These are phyloP conservation scores for Diaporthe helianthi DNA, from an alignment of 2,329 filamentous ascomycete species.

Conservation along the genomic window DNA sequence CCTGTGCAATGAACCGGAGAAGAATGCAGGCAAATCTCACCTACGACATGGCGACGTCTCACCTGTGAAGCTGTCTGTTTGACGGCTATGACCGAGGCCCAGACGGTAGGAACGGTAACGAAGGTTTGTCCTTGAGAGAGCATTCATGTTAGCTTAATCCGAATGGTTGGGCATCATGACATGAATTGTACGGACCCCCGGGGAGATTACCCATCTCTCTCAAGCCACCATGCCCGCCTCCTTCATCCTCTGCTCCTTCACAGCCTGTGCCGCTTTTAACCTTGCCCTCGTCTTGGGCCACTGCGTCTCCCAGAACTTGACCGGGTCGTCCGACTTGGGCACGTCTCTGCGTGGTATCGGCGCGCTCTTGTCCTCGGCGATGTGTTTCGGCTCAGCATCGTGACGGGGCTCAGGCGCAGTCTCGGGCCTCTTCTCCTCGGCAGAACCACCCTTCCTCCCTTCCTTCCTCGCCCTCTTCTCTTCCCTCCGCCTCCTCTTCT, in stretches of 20 bases:
- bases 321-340: slow-evolving; percentile 33
- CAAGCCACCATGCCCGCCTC: slow-evolving; percentile 51
- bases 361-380: slow-evolving; percentile 22
- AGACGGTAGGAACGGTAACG: neutral
- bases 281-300: slow-evolving; percentile 56
- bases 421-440: slow-evolving; percentile 1
- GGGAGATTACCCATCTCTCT: slow-evolving; percentile 27
- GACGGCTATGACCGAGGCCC: neutral
- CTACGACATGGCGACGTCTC: neutral
- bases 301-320: slow-evolving; percentile 33
- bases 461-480: slow-evolving; percentile 53
- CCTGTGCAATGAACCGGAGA: neutral
- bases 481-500: slow-evolving; percentile 48
- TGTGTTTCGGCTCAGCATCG: neutral
- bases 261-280: slow-evolving; percentile 63
- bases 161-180: slow-evolving; percentile 34
- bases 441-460: slow-evolving; percentile 43
- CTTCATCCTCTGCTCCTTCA: slow-evolving; percentile 58
- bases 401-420: neutral
- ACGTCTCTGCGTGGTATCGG: slow-evolving; percentile 29
- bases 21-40: neutral
- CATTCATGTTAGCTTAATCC: neutral
- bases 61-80: neutral
- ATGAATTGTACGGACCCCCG: slow-evolving; percentile 20
- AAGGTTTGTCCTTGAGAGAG: neutral